phyloP scores from a whole-genome alignment of 345 rosid species.

The Ceriops zippeliana region DNA sequence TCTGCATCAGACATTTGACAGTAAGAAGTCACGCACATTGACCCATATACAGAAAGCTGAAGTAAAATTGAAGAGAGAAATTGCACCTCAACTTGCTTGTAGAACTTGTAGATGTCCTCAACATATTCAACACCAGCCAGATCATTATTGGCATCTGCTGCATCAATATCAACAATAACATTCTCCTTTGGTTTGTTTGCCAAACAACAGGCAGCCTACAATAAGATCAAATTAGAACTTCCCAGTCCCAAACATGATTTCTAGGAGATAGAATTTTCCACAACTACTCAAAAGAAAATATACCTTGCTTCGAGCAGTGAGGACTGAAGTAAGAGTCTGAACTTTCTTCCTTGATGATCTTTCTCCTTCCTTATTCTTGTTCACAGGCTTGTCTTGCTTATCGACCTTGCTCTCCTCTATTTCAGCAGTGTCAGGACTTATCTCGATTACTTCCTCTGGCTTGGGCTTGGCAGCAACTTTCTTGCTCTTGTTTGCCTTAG shows the following conservation, averaged over 20 bases:
- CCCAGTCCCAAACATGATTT: too few species aligned
- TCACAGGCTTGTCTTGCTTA: conserved; percentile 32
- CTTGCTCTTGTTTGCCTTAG: conserved; percentile 44
- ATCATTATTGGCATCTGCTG: conserved; percentile 58
- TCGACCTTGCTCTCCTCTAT: conserved; percentile 21
- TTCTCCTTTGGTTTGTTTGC: conserved; percentile 46
- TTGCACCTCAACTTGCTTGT: conserved; percentile 70
- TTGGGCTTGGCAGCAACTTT: conserved; percentile 41
- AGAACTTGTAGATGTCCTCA: conserved; percentile 87
- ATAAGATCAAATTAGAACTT: not conserved
- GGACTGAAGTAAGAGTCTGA: conserved; percentile 59
- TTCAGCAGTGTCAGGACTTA: conserved; percentile 53
- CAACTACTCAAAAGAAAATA: too few species aligned
- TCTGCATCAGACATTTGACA: conserved; percentile 34
- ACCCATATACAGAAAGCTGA: not conserved
- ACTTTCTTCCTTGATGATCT: conserved; percentile 44
- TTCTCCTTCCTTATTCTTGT: conserved; percentile 30
- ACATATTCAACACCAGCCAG: conserved; percentile 83
- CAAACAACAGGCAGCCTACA: conserved; percentile 65
- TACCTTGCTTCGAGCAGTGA: conserved; percentile 89
- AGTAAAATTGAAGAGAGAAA: not conserved
- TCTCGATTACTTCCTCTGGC: conserved; percentile 54
- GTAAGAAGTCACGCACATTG: too few species aligned
- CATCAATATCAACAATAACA: conserved; percentile 61
- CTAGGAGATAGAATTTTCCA: too few species aligned